Evolutionary conservation across 2,329 filamentous ascomycete genomes (phyloP), one percentile per base, ranked within the genome.

Genomic region (Aspergillus candidus): DNA sequence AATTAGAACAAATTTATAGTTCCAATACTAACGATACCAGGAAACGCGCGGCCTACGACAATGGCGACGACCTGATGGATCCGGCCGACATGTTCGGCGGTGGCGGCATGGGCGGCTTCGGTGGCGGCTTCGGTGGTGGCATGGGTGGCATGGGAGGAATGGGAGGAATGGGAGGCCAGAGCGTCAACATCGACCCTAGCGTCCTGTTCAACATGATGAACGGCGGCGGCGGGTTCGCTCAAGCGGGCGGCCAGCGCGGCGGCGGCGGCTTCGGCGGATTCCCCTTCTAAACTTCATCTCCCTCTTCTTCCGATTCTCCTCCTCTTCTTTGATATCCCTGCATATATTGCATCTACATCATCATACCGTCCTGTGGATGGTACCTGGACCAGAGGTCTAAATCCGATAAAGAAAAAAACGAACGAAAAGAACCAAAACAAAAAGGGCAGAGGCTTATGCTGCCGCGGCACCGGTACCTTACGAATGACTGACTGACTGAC

Each of bases 1-100:
- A n/a, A n/a, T n/a, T n/a, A n/a, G n/a, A n/a, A n/a, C n/a, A n/a
- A n/a, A n/a, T n/a, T n/a, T n/a, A n/a, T n/a, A n/a, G n/a, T n/a
- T n/a, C n/a, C n/a, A 32, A 33, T 41, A 31, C 42, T 51, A 55
- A 58, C 44, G 30, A 32, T 8, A 22, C 4, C 49, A 88, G 85
- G 69, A 97, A 95, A 74, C 84, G 88, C 55, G 85, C 86, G 53
- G 77, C 86, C 41, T 98, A 94, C 63, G 91, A 98, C 63, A 93
- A 84, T 54, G 93, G 93, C 32, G 88, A 93, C 47, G 91, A 98
- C 64, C 79, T 96, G 27, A 77, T 93, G 46, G 91, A 96, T 62
- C 86, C 88, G 3, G 78, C 82, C 40, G 90, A 96, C 60, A 90
- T 91, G 80, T 93, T 91, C 57, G 78, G 78, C 44, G 76, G 75